Evolutionary conservation across 1,284 basidiomycete genomes (phyloP).

Genomic region (Cystobasidium pallidum): DNA sequence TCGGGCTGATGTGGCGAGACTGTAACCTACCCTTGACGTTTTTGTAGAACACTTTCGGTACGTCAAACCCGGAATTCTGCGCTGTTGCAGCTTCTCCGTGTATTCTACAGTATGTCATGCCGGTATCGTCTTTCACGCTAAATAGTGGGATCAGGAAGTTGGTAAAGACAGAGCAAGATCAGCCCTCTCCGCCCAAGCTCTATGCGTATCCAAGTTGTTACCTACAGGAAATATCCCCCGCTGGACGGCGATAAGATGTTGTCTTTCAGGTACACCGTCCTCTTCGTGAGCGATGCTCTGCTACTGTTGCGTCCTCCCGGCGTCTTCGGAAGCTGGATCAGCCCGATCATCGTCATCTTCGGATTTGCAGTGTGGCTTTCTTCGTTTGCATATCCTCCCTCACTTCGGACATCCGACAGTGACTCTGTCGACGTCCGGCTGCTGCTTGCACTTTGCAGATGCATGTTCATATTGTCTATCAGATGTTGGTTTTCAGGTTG

Average conservation of each 20-base stretch:
- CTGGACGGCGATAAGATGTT: constrained; percentile 6
- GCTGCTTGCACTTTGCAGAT: not conserved
- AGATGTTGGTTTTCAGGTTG: too few relatives aligned
- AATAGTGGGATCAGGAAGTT: not conserved
- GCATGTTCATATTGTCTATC: not conserved
- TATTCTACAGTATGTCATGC: constrained; percentile 21
- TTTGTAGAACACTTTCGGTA: constrained; percentile 29
- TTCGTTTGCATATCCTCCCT: not conserved
- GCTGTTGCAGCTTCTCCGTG: constrained; percentile 27
- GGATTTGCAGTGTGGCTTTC: not conserved
- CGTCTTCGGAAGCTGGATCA: constrained; percentile 8
- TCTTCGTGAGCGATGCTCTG: not conserved
- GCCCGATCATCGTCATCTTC: constrained; percentile 23
- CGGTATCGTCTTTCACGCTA: constrained; percentile 23
- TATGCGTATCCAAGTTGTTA: not conserved
- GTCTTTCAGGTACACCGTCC: constrained; percentile 15
- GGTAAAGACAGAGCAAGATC: not conserved
- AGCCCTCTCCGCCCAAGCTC: constrained; percentile 4
- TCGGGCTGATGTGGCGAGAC: not conserved
- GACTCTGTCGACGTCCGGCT: constrained; percentile 9
- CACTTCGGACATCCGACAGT: not conserved
- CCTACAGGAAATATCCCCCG: constrained; percentile 26
- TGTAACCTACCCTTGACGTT: constrained; percentile 11
- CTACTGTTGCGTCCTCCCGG: constrained; percentile 1
- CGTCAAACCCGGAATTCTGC: constrained; percentile 26